Base-by-base conservation (phyloP, 371 early-diverging fungal genomes). In the Capillidium heterosporum region DNA sequence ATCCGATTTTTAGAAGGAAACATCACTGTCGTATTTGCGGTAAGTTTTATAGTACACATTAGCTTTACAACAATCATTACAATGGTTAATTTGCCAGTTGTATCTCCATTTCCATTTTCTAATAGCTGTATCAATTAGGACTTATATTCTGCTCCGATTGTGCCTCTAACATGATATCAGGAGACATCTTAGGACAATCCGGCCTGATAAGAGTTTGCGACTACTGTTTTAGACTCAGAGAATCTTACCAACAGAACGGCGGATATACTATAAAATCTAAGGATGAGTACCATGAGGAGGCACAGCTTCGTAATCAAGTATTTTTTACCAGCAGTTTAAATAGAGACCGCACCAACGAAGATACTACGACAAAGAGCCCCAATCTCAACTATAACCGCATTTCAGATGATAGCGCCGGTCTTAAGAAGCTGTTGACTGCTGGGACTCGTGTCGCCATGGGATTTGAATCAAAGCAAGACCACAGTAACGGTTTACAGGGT, bases 11-110 rank as follows among this genome's bases (percentile, higher is more conserved):
- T 59, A 66, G 84, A 48, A 66, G 89, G 43, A 83, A 76, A 57
- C 89, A 89, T 61, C 89, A 89, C 61, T 89, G 89, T 61, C 75
- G 89, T 23, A 76, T 85, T 35, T 89, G 89, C 65, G 86, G 84
- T 76, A 68, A 58, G 65, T 57, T 32, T 8, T 27, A 42, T 32
- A 13, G 39, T 58, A 17, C 29, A 26, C 28, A 19, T 48, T 29
- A 21, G 28, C 21, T 13, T 41, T 15, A 15, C 32, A 32, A 28
- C 23, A 27, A 28, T 26, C 32, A 21, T 4, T 52, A 39, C 23
- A 1, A 32, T 32, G 0, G 1, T 19, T 57, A 27, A 55, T 43
- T 47, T 17, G 19, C 40, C 41, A 35, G 5, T 46, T 44, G 24
- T 56, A 48, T 51, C 41, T 4, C 35, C 52, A 17, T 59, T 32